Percentiles rank a stretch among this genome's conserved stretches.
Conservation (phyloP, 169 alveolate species). For the Sarcocystis neurona region DNA sequence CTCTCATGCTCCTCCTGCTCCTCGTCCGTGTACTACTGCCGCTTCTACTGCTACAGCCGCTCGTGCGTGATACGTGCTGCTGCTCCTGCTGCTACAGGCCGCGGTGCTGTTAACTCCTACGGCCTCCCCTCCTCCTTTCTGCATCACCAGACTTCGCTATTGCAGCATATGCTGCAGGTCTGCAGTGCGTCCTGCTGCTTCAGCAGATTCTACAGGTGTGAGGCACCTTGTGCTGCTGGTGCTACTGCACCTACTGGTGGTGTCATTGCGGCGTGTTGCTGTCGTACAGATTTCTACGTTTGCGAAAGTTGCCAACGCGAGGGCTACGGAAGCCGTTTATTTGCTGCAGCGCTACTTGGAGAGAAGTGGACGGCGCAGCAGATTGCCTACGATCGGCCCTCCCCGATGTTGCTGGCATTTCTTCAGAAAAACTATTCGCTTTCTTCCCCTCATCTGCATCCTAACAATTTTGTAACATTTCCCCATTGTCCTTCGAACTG, state of each 20-base stretch:
- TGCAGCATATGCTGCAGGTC: not conserved
- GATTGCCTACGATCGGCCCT: slow-evolving; percentile 90
- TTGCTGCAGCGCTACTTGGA: slow-evolving; percentile 72
- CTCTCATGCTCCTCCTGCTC: too few relatives aligned
- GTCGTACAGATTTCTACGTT: slow-evolving; percentile 85
- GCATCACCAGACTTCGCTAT: not conserved
- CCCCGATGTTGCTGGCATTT: slow-evolving; percentile 79
- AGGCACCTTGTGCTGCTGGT: not conserved
- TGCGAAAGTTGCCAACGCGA: slow-evolving; percentile 82
- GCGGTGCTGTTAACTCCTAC: too few relatives aligned
- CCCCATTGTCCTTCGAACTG: not conserved
- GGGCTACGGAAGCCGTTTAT: slow-evolving; percentile 78
- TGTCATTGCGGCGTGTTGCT: not conserved
- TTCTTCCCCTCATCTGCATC: slow-evolving; percentile 75
- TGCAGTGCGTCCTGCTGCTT: not conserved
- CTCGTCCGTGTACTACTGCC: too few relatives aligned
- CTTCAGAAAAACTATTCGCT: slow-evolving; percentile 80
- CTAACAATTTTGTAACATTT: slow-evolving; percentile 76
- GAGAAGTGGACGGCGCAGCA: slow-evolving; percentile 76
- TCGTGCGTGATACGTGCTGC: too few relatives aligned
- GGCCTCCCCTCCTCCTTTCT: not conserved
- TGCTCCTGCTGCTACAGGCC: too few relatives aligned
- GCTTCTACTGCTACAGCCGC: too few relatives aligned
- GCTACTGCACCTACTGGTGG: not conserved
- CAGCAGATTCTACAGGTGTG: not conserved